phyloP scores from a whole-genome alignment of 176 grass and related monocot genomes.

The Bromus sterilis region DNA sequence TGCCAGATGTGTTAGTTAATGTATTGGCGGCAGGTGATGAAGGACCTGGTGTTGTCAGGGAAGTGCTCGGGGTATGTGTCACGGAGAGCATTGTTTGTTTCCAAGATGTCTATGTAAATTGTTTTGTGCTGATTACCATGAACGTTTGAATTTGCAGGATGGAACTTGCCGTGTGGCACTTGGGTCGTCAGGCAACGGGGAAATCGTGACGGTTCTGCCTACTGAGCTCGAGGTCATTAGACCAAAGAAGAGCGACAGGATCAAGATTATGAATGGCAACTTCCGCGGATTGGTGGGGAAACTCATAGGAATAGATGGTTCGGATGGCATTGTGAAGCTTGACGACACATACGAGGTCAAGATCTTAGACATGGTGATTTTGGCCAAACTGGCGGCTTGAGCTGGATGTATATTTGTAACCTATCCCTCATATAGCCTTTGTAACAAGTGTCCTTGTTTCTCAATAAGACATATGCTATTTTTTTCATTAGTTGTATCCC shows the following conservation, averaged over 20 bases:
- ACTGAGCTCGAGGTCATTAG: conserved; percentile 70
- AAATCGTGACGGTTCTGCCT: conserved; percentile 39
- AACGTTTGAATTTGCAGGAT: conserved; percentile 49
- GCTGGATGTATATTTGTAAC: conserved; percentile 40
- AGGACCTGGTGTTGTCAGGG: conserved; percentile 62
- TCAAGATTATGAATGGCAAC: conserved; percentile 79
- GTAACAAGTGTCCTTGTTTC: background rate
- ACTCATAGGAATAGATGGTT: conserved; percentile 91
- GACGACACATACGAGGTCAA: conserved; percentile 94
- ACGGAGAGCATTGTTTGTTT: background rate
- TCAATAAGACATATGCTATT: conserved; percentile 33
- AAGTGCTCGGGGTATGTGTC: conserved; percentile 64
- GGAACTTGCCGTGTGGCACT: conserved; percentile 73
- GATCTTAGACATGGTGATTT: conserved; percentile 91
- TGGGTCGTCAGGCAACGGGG: conserved; percentile 57
- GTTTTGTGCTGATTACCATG: background rate
- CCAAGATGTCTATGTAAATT: background rate
- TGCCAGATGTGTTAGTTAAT: conserved; percentile 84
- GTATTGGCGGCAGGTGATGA: conserved; percentile 54
- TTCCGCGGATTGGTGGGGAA: conserved; percentile 72
- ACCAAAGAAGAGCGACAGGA: conserved; percentile 84
- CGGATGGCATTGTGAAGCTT: conserved; percentile 90
- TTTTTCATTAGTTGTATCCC: background rate
- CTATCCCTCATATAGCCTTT: conserved; percentile 23
- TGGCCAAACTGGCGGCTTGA: conserved; percentile 71